Evolutionary conservation across 495 filamentous ascomycete species (phyloP).

Genomic region (Aspergillus leporis): DNA sequence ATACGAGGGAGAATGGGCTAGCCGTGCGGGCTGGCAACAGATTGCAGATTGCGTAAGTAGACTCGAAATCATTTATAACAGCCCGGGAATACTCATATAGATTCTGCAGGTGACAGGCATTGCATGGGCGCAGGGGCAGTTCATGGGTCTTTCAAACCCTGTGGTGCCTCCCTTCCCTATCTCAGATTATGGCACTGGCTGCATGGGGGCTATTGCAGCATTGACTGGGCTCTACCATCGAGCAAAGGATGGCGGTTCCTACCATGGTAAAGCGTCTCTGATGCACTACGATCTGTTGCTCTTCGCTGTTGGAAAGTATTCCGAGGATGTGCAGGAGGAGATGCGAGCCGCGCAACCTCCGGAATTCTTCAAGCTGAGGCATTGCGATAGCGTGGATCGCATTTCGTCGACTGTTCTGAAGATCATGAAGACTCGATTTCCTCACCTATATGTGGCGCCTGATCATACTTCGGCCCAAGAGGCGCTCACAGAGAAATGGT

Average conservation of each 20-base stretch:
- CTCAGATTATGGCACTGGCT: conserved; percentile 76
- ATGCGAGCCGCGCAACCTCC: conserved; percentile 53
- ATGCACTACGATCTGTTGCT: conserved; percentile 72
- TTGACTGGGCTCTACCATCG: conserved; percentile 63
- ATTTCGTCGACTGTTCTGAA: conserved; percentile 65
- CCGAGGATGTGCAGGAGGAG: conserved; percentile 53
- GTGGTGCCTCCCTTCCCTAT: conserved; percentile 81
- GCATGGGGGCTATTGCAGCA: conserved; percentile 65
- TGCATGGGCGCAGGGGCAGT: conserved; percentile 71
- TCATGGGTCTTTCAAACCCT: conserved; percentile 69
- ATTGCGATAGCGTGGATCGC: conserved; percentile 72
- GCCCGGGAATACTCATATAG: conserved; percentile 14
- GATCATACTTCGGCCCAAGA: conserved; percentile 18
- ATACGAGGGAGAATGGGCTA: conserved; percentile 49
- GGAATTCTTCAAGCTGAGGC: conserved; percentile 65
- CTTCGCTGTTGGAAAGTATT: conserved; percentile 61
- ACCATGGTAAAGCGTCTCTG: conserved; percentile 62
- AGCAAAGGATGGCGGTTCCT: conserved; percentile 62
- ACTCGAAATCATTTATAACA: conserved; percentile 19
- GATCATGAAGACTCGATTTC: conserved; percentile 55
- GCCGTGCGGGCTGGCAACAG: conserved; percentile 56
- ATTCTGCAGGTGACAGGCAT: conserved; percentile 56
- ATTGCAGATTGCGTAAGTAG: conserved; percentile 55
- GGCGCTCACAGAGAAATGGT: conserved; percentile 42
- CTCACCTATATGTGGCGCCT: conserved; percentile 34